Evolutionary conservation across 495 filamentous ascomycete genomes (phyloP), one percentile per base, ranked within the genome.

Genomic region (Neurospora sp.): DNA sequence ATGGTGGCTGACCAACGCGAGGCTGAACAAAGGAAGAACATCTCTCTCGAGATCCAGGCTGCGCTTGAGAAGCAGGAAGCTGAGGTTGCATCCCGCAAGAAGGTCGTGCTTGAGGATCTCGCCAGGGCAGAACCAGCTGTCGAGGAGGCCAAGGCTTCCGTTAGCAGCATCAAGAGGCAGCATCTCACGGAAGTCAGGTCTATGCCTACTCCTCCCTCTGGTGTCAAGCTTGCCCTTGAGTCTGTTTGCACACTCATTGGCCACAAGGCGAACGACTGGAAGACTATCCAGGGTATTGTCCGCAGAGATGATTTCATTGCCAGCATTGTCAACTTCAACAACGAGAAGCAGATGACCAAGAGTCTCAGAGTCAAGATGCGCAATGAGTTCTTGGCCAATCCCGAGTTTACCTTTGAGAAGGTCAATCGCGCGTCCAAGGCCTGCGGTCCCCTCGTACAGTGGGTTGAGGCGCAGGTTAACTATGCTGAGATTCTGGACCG

Each of bases 1-100:
- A 99, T 99, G 96, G 89, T 99, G 76, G 92, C 93, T 42, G 94
- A 98, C 79, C 95, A 99, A 83, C 90, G 91, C 53, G 93, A 98
- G 84, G 96, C 96, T 12, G 96, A 98, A 82, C 92, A 94, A 82
- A 89, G 94, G 71, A 94, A 97, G 79, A 88, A 88, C 12, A 90
- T 90, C 8, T 97, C 95, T 3, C 82, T 97, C 5, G 91, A 98
- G 81, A 93, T 98, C 68, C 94, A 98, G 78, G 87, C 83, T 14
- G 91, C 93, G 31, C 83, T 99, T 68, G 93, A 96, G 79, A 92
- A 91, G 72, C 94, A 97, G 79, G 94, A 99, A 80, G 86, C 90
- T 70, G 93, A 96, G 82, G 94, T 99, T 35, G 92, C 93, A 9
- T 82, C 85, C 68, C 91, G 96, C 70, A 91, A 87, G 80, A 90